These are phyloP conservation scores for Oenanthe sinensis DNA, from an alignment of 129 eudicot genomes.

Conservation along the genomic window DNA sequence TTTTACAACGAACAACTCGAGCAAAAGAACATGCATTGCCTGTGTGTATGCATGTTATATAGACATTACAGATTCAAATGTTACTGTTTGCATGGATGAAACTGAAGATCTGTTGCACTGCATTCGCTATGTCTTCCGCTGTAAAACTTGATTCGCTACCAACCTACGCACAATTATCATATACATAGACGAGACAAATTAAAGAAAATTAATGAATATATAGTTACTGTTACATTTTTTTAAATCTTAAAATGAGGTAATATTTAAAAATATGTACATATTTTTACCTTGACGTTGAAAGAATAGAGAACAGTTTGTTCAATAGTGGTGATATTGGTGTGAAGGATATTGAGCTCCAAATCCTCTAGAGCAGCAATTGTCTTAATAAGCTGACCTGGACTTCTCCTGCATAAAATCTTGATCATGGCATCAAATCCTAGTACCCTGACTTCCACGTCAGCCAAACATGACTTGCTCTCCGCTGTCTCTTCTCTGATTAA, in stretches of 20 bases:
- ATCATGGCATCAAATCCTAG: constrained; percentile 84
- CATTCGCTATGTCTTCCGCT: constrained; percentile 75
- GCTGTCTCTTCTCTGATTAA: constrained; percentile 57
- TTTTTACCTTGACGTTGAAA: constrained; percentile 76
- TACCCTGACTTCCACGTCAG: constrained; percentile 81
- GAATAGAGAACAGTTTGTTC: constrained; percentile 97
- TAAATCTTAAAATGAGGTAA: background rate
- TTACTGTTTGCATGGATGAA: constrained; percentile 60
- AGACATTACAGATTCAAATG: constrained; percentile 15
- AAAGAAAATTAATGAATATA: no score
- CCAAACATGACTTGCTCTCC: constrained; percentile 83
- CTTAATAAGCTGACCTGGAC: constrained; percentile 83
- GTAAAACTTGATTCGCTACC: constrained; percentile 58
- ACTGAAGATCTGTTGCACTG: constrained; percentile 69
- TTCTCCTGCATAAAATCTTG: constrained; percentile 83
- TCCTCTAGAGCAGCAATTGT: constrained; percentile 80
- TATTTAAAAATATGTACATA: background rate
- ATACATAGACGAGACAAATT: background rate
- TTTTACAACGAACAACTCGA: background rate
- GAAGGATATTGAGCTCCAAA: constrained; percentile 75
- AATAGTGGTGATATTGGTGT: constrained; percentile 83
- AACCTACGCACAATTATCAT: constrained; percentile 42
- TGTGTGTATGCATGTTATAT: background rate
- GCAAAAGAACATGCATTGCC: background rate
- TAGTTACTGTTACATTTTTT: no score